Base-by-base conservation (phyloP, 2,329 filamentous ascomycete genomes). In the Beauveria caledonica region DNA sequence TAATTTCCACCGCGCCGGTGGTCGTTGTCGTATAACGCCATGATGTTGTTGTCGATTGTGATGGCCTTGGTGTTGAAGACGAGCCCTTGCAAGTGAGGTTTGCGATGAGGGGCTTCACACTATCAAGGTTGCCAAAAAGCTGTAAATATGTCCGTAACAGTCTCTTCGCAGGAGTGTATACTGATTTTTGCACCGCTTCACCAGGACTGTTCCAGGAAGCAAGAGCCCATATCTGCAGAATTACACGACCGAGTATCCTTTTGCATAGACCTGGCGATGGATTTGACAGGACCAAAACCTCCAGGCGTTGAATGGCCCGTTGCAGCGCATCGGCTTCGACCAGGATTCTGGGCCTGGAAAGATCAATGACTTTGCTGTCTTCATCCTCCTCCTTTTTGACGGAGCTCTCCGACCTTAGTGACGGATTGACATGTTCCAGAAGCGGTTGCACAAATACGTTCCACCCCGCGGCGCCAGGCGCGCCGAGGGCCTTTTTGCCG, bases 211-310 rank as follows among this genome's bases (percentile, higher is more conserved):
- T 66, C 78, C 83, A 84, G 5, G 80, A 81, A 1, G 81, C 74
- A 17, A 90, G 68, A 1, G 79, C 76, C 87, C 87, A 90, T 0
- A 90, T 72, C 1, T 86, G 80, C 5, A 85, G 70, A 3, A 88
- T 65, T 2, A 89, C 67, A 0, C 83, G 83, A 3, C 76, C 74
- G 2, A 89, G 70, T 0, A 90, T 73, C 55, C 87, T 77, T 63
- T 80, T 85, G 49, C 85, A 81, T 10, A 90, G 72, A 0, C 85
- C 85, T 0, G 86, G 83, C 60, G 88, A 86, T 0, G 86, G 86
- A 66, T 87, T 87, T 0, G 85, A 86, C 21, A 81, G 75, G 1
- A 86, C 69, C 1, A 90, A 71, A 0, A 78, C 75, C 40, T 76
- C 77, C 1, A 90, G 70, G 17, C 86, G 78, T 36, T 73, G 76